phyloP scores from a whole-genome alignment of 108 stramenopile genomes.

The Pseudonitzschia delicatissima region DNA sequence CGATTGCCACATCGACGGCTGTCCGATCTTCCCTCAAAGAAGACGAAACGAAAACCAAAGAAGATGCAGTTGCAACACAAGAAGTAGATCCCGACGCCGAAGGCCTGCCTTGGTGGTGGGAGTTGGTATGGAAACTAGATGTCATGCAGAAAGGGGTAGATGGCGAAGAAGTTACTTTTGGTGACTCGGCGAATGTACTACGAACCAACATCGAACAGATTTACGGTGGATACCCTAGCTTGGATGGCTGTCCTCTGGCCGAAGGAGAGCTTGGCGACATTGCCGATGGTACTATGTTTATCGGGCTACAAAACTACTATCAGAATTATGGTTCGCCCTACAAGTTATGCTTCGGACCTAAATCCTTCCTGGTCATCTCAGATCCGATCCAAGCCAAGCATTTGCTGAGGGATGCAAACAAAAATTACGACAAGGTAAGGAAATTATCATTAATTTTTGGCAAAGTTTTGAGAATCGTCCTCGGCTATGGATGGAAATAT shows the following conservation, averaged over 20 bases:
- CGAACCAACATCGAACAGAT: conserved; percentile 93
- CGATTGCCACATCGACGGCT: not conserved
- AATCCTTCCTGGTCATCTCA: conserved; percentile 91
- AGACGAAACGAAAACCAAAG: conserved; percentile 4
- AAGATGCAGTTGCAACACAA: not conserved
- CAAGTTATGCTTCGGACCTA: conserved; percentile 96
- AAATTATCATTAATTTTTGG: not conserved
- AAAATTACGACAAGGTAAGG: conserved; percentile 75
- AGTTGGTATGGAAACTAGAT: conserved; percentile 77
- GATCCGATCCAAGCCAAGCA: conserved; percentile 91
- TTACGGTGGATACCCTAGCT: conserved; percentile 88
- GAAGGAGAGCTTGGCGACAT: conserved; percentile 89
- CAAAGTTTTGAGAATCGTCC: not conserved
- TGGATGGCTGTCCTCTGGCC: conserved; percentile 91
- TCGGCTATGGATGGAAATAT: not conserved
- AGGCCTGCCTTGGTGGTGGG: conserved; percentile 91
- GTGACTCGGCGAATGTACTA: conserved; percentile 74
- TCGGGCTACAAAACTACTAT: conserved; percentile 87
- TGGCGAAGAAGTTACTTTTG: conserved; percentile 75
- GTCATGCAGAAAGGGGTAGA: conserved; percentile 50
- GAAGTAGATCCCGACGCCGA: conserved; percentile 35
- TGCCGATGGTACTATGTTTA: conserved; percentile 91
- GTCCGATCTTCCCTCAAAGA: conserved; percentile 7
- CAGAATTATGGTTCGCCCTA: conserved; percentile 83
- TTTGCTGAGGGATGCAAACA: conserved; percentile 82